Evolutionary conservation across 345 rosid genomes (phyloP), one percentile per base, ranked within the genome.

Genomic region (Acer saccharum): DNA sequence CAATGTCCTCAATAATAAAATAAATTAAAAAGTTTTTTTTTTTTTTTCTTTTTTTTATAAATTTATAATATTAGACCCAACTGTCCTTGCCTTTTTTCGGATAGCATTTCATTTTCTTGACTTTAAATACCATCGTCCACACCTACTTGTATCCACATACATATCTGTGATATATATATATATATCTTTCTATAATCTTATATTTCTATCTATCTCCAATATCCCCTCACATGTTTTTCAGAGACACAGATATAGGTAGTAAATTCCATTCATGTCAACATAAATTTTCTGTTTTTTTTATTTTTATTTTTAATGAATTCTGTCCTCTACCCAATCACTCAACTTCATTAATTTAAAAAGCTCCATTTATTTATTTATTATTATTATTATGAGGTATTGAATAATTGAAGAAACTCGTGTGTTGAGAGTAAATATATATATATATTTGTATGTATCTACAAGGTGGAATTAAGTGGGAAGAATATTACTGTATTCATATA

Each of bases 91-190:
- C 69, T 57, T 18, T 32, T 71, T 81, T 81, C 10, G 81, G 86
- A 80, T 86, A 58, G 80, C 84, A 83, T 81, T 71, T 86, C 92
- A 11, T 69, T 83, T 54, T 83, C 87, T 83, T 83, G 77, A 87
- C 88, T 85, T 82, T 80, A 77, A 60, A 75, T 76, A 79, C 81
- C 78, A 69, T 63, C 73, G 75, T 83, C 86, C 73, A 54, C 74
- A 62, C 68, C 76, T 8, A 16, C 65, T 65, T 16, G 71, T 54
- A 62, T 67, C 72, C 27, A 65, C 54, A 44, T 8, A 7, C 39
- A 32, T 73, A 77, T 23, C 68, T 76, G 60, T 78, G 65, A 78
- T 13, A 18, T 21, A 60, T 21, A 10, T 60, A 35, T 25, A 25
- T 25, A 25, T 25, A 25, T 3, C 5, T 35, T 35, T 35, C 39